Conservation (phyloP, 208 protist species). For the Leishmania guyanensis region DNA sequence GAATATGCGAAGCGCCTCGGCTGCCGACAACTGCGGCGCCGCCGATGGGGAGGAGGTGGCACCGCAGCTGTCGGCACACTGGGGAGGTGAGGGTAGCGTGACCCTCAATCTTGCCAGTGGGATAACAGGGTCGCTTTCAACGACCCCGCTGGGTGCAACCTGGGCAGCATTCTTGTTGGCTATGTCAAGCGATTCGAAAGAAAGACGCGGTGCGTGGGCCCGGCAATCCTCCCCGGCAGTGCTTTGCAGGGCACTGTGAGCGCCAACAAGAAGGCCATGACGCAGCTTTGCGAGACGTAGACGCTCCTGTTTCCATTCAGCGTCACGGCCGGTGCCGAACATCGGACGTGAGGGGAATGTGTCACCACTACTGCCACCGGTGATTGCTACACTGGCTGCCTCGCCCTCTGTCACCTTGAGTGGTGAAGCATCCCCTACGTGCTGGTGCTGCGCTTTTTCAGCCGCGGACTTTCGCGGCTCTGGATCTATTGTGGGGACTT, state of each 20-base stretch:
- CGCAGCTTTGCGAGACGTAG: constrained; percentile 2
- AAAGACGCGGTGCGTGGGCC: not conserved
- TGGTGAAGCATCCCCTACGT: not conserved
- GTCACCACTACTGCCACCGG: not conserved
- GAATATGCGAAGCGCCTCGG: constrained; percentile 19
- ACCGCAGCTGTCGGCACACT: not conserved
- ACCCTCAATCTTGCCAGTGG: not conserved
- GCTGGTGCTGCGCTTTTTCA: not conserved
- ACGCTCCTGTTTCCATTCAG: not conserved
- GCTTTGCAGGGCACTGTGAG: constrained; percentile 23
- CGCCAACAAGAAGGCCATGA: constrained; percentile 19
- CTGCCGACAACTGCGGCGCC: not conserved
- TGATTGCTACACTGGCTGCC: not conserved
- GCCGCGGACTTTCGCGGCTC: too few relatives aligned
- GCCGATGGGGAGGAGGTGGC: not conserved
- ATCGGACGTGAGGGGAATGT: not conserved
- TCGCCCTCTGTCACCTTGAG: not conserved
- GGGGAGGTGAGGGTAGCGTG: not conserved
- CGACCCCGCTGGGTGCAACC: not conserved
- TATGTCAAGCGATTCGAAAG: not conserved
- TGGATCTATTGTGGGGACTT: not conserved
- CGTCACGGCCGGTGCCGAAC: not conserved
- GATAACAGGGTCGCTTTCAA: not conserved
- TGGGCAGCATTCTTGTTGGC: not conserved
- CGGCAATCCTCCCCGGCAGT: constrained; percentile 12